These are phyloP conservation scores for Triangularia setosa DNA, from an alignment of 2,329 filamentous ascomycete species.

Conservation along the genomic window DNA sequence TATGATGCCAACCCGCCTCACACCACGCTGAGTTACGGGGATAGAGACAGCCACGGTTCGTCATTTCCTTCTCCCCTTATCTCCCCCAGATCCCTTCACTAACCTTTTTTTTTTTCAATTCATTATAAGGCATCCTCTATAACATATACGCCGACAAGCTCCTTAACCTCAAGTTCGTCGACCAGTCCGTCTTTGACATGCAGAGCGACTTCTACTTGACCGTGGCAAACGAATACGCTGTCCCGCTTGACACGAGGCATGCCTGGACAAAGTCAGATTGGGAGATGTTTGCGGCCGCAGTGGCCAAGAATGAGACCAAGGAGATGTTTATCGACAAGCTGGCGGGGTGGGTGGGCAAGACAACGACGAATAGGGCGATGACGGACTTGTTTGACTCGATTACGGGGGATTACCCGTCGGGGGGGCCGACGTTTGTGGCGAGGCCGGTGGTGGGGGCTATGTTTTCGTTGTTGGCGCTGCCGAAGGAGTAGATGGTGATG, in stretches of 20 bases:
- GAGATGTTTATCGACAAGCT: slow-evolving; percentile 64
- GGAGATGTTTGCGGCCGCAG: slow-evolving; percentile 80
- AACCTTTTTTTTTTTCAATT: neutral
- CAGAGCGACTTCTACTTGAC: slow-evolving; percentile 74
- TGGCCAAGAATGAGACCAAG: slow-evolving; percentile 58
- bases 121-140: slow-evolving; percentile 54
- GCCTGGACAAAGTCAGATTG: slow-evolving; percentile 83
- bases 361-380: slow-evolving; percentile 64
- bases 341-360: slow-evolving; percentile 72
- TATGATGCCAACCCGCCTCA: slow-evolving; percentile 58
- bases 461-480: slow-evolving; percentile 71
- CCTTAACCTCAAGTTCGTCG: slow-evolving; percentile 73
- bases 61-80: neutral
- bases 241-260: slow-evolving; percentile 78
- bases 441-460: slow-evolving; percentile 76
- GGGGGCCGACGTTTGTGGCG: slow-evolving; percentile 61
- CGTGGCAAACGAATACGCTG: slow-evolving; percentile 70
- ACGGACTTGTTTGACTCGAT: slow-evolving; percentile 75
- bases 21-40: slow-evolving; percentile 75
- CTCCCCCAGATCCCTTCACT: neutral
- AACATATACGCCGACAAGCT: slow-evolving; percentile 78
- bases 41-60: slow-evolving; percentile 44
- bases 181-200: slow-evolving; percentile 68
- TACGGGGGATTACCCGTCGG: slow-evolving; percentile 61
- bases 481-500: neutral